Evolutionary conservation across 495 filamentous ascomycete genomes (phyloP).

Genomic region (Penicillium turbatum): DNA sequence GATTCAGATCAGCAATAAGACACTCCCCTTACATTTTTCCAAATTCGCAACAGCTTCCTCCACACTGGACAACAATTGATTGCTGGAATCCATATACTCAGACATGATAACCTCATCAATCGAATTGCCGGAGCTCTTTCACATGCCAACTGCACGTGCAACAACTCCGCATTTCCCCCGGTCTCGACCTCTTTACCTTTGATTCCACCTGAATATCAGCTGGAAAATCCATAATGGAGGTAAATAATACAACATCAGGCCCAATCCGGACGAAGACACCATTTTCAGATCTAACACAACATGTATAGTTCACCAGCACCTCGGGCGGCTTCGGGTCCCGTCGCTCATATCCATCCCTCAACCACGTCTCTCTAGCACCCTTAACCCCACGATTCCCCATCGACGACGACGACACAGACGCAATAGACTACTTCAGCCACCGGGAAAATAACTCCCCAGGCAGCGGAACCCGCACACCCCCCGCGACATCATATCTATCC

Average conservation of each 20-base stretch:
- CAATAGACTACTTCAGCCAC: slow-evolving; percentile 34
- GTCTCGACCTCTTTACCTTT: slow-evolving; percentile 3
- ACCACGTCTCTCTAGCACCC: slow-evolving; percentile 56
- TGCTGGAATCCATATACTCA: not conserved
- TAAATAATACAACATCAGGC: slow-evolving; percentile 6
- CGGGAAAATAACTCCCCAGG: slow-evolving; percentile 5
- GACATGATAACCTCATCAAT: not conserved
- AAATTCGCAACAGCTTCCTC: no score
- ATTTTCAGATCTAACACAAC: not conserved
- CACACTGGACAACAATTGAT: no score
- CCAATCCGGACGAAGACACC: not conserved
- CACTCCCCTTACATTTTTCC: no score
- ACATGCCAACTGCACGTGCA: slow-evolving; percentile 24
- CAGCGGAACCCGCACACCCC: slow-evolving; percentile 15
- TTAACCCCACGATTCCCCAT: slow-evolving; percentile 63
- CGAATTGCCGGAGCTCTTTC: slow-evolving; percentile 16
- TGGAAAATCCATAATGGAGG: slow-evolving; percentile 22
- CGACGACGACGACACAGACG: slow-evolving; percentile 42
- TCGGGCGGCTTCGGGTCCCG: slow-evolving; percentile 36
- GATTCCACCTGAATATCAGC: not conserved
- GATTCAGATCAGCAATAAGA: no score
- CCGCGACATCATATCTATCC: slow-evolving; percentile 39
- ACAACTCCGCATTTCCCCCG: slow-evolving; percentile 27
- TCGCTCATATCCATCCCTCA: slow-evolving; percentile 45
- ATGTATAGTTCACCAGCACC: slow-evolving; percentile 15